Evolutionary conservation across 2,329 filamentous ascomycete species (phyloP).

Genomic region (Zymoseptoria brevis): DNA sequence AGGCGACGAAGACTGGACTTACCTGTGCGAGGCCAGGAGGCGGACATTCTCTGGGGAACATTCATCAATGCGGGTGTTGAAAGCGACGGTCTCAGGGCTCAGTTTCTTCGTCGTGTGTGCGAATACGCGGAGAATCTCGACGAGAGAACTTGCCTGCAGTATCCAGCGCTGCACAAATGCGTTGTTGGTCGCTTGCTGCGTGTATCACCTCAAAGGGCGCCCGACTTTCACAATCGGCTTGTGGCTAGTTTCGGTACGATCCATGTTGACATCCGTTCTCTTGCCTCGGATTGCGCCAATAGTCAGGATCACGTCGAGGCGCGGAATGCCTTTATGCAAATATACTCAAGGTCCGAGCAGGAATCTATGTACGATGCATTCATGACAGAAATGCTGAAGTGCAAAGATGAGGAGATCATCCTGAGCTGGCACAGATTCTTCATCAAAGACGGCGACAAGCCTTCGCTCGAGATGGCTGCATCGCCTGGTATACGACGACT

Average conservation of each 20-base stretch:
- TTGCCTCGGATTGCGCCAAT: conserved; percentile 15
- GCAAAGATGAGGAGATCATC: conserved; percentile 20
- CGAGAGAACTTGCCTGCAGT: conserved; percentile 29
- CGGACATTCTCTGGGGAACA: conserved; percentile 39
- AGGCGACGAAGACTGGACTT: conserved; percentile 31
- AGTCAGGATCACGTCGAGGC: conserved; percentile 4
- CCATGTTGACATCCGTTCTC: conserved; percentile 17
- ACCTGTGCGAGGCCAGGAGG: conserved; percentile 33
- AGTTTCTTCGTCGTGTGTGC: conserved; percentile 32
- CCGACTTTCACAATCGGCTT: conserved; percentile 25
- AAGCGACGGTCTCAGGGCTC: not conserved
- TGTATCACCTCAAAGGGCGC: conserved; percentile 20
- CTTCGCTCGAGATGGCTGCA: conserved; percentile 27
- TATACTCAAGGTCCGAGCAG: conserved; percentile 33
- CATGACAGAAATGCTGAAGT: conserved; percentile 29
- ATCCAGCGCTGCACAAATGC: conserved; percentile 35
- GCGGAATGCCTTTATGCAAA: conserved; percentile 22
- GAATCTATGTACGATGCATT: conserved; percentile 36
- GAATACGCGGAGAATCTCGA: conserved; percentile 37
- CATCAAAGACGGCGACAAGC: conserved; percentile 30
- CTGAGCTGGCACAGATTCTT: conserved; percentile 36
- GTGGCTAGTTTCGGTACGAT: conserved; percentile 32
- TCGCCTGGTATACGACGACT: conserved; percentile 25
- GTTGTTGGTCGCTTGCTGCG: conserved; percentile 37
- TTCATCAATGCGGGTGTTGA: conserved; percentile 35